Conservation (phyloP, 2,329 filamentous ascomycete genomes). For the Paecilomyces sp. region DNA sequence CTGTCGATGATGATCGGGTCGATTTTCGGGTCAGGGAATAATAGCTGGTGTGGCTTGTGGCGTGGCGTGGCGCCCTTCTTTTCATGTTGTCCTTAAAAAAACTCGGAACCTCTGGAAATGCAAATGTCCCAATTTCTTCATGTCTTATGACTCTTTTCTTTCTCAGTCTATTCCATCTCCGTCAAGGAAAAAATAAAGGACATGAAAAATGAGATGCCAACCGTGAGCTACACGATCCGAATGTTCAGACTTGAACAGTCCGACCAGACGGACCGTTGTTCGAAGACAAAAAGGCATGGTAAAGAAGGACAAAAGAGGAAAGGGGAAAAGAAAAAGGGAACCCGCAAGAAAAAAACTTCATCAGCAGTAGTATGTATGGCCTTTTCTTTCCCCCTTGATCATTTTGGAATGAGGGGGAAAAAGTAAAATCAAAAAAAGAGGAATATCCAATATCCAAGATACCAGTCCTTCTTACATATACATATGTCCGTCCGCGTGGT, state of each 20-base stretch:
- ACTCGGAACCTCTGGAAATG: slow-evolving; percentile 5
- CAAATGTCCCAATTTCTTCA: slow-evolving; percentile 1
- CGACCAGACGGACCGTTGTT: not conserved
- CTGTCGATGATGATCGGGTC: slow-evolving; percentile 33
- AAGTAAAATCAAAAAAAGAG: not conserved
- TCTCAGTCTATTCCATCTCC: too few species aligned
- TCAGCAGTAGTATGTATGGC: not conserved
- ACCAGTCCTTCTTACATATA: not conserved
- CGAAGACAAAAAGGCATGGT: not conserved
- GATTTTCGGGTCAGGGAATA: slow-evolving; percentile 28
- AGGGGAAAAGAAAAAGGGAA: not conserved
- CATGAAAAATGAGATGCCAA: not conserved
- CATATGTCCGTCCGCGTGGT: not conserved
- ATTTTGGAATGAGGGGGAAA: not conserved
- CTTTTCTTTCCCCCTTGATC: not conserved
- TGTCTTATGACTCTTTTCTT: not conserved
- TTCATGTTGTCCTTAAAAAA: slow-evolving; percentile 8
- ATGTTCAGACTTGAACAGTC: not conserved
- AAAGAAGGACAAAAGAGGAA: not conserved
- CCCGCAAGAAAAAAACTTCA: too few species aligned
- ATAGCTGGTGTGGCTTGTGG: slow-evolving; percentile 19
- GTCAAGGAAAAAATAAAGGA: not conserved
- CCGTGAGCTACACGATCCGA: too few species aligned
- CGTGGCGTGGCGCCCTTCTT: slow-evolving; percentile 29
- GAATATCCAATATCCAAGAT: not conserved